Conservation (phyloP, 1,284 basidiomycete genomes). For the Entoloma clypeatum region DNA sequence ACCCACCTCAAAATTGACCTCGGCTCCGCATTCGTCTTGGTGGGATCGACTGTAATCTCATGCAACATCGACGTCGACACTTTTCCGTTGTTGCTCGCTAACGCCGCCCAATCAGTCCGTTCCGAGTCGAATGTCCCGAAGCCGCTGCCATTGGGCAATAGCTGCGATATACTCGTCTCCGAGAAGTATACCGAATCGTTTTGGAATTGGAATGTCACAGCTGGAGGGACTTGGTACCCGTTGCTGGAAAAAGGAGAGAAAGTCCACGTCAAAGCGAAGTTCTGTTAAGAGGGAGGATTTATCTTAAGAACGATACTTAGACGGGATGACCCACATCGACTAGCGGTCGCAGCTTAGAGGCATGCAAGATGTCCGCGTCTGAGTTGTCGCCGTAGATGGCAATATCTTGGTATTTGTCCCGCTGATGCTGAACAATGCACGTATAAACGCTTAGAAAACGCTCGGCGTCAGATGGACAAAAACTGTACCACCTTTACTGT, state of each 20-base stretch:
- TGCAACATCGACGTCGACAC: no score
- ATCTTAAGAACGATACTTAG: slow-evolving; percentile 8
- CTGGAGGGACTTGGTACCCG: slow-evolving; percentile 30
- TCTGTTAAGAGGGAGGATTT: slow-evolving; percentile 5
- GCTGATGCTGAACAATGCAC: slow-evolving; percentile 29
- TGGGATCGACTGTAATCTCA: slow-evolving; percentile 1
- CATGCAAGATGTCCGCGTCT: slow-evolving; percentile 24
- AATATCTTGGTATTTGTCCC: slow-evolving; percentile 27
- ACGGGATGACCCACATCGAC: slow-evolving; percentile 22
- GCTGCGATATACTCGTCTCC: slow-evolving; percentile 31
- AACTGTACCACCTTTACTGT: slow-evolving; percentile 23
- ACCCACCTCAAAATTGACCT: slow-evolving; percentile 27
- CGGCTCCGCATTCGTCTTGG: slow-evolving; percentile 17
- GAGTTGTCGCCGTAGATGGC: slow-evolving; percentile 29
- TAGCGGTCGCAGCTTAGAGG: slow-evolving; percentile 17
- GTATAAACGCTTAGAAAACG: background rate
- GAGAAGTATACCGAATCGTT: slow-evolving; percentile 37
- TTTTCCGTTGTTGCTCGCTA: slow-evolving; percentile 16
- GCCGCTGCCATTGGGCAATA: slow-evolving; percentile 32
- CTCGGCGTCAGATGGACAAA: background rate
- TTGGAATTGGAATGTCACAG: slow-evolving; percentile 26
- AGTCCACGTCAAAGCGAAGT: slow-evolving; percentile 33
- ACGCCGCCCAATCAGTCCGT: no score
- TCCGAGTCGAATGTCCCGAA: slow-evolving; percentile 34
- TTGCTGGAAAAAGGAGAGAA: slow-evolving; percentile 31